Evolutionary conservation across 1,284 basidiomycete genomes (phyloP).

Genomic region (Porogramme epimiltina): DNA sequence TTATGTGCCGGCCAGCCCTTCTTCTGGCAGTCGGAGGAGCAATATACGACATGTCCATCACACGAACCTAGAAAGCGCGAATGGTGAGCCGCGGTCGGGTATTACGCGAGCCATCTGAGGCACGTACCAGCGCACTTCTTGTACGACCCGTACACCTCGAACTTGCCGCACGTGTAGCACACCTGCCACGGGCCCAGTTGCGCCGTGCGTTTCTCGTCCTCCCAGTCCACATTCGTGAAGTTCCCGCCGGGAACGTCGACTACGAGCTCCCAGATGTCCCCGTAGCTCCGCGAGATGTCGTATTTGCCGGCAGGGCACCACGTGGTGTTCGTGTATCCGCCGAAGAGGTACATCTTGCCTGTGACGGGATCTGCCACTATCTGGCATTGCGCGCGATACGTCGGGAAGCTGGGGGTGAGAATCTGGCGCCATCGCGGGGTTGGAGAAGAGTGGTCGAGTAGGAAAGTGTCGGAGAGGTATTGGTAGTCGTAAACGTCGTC

Average conservation of each 20-base stretch:
- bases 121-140: constrained; percentile 42
- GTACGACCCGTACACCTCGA: constrained; percentile 38
- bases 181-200: constrained; percentile 42
- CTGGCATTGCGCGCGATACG: constrained; percentile 34
- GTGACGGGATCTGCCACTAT: constrained; percentile 35
- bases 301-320: constrained; percentile 35
- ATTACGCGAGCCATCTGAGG: too few relatives aligned
- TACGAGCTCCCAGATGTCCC: constrained; percentile 42
- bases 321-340: constrained; percentile 40
- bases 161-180: constrained; percentile 45
- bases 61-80: constrained; percentile 24
- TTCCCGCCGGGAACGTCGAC: constrained; percentile 38
- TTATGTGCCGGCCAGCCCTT: too few relatives aligned
- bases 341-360: constrained; percentile 40
- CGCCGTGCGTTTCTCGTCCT: constrained; percentile 40
- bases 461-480: too few relatives aligned
- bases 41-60: too few relatives aligned
- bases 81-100: too few relatives aligned
- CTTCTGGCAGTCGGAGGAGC: too few relatives aligned
- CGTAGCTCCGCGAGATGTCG: constrained; percentile 33
- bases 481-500: too few relatives aligned
- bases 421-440: constrained; percentile 32
- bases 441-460: too few relatives aligned
- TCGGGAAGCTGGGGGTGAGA: constrained; percentile 36
- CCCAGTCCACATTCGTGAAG: constrained; percentile 38